These are phyloP conservation scores for Tulasnella sp. DNA, from an alignment of 768 basidiomycete genomes.

Conservation along the genomic window DNA sequence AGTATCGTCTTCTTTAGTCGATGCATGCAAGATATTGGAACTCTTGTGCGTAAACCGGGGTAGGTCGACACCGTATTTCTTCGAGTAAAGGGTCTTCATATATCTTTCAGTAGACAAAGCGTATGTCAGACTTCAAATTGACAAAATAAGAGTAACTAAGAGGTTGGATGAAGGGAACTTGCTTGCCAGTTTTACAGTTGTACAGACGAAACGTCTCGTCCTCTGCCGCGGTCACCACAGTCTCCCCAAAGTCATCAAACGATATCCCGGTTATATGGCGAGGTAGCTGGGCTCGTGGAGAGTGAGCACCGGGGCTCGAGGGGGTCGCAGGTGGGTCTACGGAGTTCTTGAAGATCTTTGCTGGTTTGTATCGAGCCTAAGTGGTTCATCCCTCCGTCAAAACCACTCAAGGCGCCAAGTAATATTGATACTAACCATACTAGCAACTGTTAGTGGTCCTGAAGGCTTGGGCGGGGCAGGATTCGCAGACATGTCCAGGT, in stretches of 20 bases:
- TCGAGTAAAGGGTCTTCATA: conserved; percentile 69
- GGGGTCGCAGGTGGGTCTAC: conserved; percentile 47
- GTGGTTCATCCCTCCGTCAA: not conserved
- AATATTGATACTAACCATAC: conserved; percentile 4
- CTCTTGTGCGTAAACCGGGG: conserved; percentile 91
- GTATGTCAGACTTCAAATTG: conserved; percentile 20
- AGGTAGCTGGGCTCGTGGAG: conserved; percentile 31
- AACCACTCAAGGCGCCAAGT: not conserved
- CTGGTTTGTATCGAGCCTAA: conserved; percentile 69
- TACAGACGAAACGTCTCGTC: conserved; percentile 89
- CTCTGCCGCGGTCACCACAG: conserved; percentile 73
- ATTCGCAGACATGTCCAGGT: conserved; percentile 9
- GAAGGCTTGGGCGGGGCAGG: conserved; percentile 11
- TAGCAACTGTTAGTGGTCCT: conserved; percentile 10
- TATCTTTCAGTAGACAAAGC: conserved; percentile 31
- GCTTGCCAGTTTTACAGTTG: conserved; percentile 85
- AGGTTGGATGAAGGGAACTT: conserved; percentile 48
- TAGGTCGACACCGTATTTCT: conserved; percentile 93
- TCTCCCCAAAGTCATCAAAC: conserved; percentile 86
- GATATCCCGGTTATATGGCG: conserved; percentile 75
- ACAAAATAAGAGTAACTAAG: too few relatives aligned
- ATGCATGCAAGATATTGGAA: conserved; percentile 73
- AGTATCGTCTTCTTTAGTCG: conserved; percentile 90
- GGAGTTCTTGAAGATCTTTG: conserved; percentile 74
- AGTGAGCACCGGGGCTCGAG: conserved; percentile 32